phyloP scores from a whole-genome alignment of 2,329 filamentous ascomycete genomes.

The Exophiala dermatitidis region DNA sequence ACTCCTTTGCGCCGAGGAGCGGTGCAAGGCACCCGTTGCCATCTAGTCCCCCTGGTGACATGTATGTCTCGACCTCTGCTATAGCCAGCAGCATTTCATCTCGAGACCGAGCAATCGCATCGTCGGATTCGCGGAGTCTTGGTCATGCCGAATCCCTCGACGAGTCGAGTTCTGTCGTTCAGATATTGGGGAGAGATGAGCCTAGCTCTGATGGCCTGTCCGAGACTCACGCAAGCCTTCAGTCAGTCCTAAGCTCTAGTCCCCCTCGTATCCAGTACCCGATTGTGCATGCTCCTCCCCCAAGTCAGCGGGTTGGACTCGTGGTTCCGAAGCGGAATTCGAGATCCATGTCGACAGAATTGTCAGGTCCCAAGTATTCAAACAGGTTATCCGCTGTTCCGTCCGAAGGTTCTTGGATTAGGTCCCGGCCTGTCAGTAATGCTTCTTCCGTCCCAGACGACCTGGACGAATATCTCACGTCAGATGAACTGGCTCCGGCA shows the following conservation, averaged over 20 bases:
- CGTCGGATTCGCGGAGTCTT: slow-evolving; percentile 17
- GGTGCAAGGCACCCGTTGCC: slow-evolving; percentile 17
- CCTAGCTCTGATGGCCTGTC: slow-evolving; percentile 16
- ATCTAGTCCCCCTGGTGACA: slow-evolving; percentile 36
- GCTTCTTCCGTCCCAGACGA: slow-evolving; percentile 19
- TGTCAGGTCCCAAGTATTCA: slow-evolving; percentile 35
- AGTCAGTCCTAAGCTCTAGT: slow-evolving; percentile 32
- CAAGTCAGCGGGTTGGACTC: slow-evolving; percentile 38
- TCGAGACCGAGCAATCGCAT: slow-evolving; percentile 9
- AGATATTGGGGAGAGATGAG: slow-evolving; percentile 11
- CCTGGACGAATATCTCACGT: slow-evolving; percentile 19
- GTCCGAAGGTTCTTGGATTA: slow-evolving; percentile 36
- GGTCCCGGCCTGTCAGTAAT: slow-evolving; percentile 26
- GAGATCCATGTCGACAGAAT: slow-evolving; percentile 31
- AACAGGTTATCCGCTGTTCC: slow-evolving; percentile 41
- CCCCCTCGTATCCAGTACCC: slow-evolving; percentile 28
- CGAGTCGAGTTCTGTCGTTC: slow-evolving; percentile 24
- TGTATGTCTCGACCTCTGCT: slow-evolving; percentile 33
- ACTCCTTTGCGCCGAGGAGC: slow-evolving; percentile 12
- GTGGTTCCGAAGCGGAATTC: slow-evolving; percentile 28
- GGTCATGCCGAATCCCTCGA: slow-evolving; percentile 9
- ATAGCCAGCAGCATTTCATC: slow-evolving; percentile 14
- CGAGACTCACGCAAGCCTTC: slow-evolving; percentile 32
- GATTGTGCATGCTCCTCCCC: slow-evolving; percentile 30
- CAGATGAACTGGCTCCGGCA: slow-evolving; percentile 21